Conservation (phyloP, 1,139 yeast species). For the Arxiozyma slooffiae region DNA sequence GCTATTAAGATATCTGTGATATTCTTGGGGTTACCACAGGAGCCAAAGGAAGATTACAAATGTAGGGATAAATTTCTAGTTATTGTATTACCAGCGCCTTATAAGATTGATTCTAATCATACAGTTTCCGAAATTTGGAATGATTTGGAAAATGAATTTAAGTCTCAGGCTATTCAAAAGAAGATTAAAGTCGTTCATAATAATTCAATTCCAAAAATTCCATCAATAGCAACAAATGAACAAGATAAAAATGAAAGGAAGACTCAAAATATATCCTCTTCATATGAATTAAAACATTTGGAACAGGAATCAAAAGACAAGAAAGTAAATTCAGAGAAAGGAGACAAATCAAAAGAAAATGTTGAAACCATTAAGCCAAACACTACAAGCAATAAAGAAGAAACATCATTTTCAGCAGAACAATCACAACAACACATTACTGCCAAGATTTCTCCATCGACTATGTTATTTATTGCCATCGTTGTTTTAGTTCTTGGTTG, state of each 20-base stretch:
- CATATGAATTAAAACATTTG: background rate
- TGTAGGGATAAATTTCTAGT: slow-evolving; percentile 81
- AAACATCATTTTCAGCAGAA: background rate
- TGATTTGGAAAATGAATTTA: slow-evolving; percentile 51
- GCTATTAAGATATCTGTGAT: slow-evolving; percentile 65
- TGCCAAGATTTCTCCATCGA: slow-evolving; percentile 27
- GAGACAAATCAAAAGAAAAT: background rate
- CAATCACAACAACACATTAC: slow-evolving; percentile 1
- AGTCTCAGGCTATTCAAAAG: slow-evolving; percentile 49
- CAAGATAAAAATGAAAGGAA: background rate
- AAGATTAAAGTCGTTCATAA: slow-evolving; percentile 65
- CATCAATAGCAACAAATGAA: background rate
- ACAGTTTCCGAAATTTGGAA: slow-evolving; percentile 62
- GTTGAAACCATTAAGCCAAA: background rate
- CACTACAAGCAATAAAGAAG: background rate
- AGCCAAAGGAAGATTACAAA: slow-evolving; percentile 47
- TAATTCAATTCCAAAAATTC: slow-evolving; percentile 1
- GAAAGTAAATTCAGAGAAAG: background rate
- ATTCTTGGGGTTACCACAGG: slow-evolving; percentile 57
- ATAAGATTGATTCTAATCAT: slow-evolving; percentile 34
- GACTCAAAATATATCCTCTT: background rate
- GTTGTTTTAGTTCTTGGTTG: slow-evolving; percentile 49
- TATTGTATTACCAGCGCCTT: slow-evolving; percentile 67
- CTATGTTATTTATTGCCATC: slow-evolving; percentile 40
- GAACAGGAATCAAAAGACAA: background rate